Percentiles rank a stretch among this genome's conserved stretches.
These are phyloP conservation scores for Westerdykella ornata DNA, from an alignment of 2,329 filamentous ascomycete genomes.

Conservation along the genomic window DNA sequence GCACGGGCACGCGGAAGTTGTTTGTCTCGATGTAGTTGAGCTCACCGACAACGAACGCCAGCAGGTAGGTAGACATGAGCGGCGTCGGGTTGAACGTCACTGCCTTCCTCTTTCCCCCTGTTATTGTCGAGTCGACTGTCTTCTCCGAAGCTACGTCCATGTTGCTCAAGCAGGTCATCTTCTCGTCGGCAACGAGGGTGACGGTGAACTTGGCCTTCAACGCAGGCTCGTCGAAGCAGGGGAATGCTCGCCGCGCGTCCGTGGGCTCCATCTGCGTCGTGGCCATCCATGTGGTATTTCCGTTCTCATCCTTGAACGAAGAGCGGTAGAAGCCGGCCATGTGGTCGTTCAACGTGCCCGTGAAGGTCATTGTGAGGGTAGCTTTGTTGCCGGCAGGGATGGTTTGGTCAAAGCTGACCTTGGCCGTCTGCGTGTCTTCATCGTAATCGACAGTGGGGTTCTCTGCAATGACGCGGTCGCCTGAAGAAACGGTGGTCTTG, in stretches of 20 bases:
- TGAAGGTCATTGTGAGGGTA: slow-evolving; percentile 70
- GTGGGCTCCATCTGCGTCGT: slow-evolving; percentile 96
- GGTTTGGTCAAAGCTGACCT: slow-evolving; percentile 67
- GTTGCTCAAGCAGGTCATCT: slow-evolving; percentile 88
- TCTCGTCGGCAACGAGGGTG: slow-evolving; percentile 82
- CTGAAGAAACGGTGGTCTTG: slow-evolving; percentile 60
- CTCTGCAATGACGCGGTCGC: slow-evolving; percentile 53
- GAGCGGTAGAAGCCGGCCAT: slow-evolving; percentile 98
- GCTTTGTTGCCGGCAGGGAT: slow-evolving; percentile 71
- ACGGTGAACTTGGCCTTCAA: slow-evolving; percentile 90
- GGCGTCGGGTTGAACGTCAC: slow-evolving; percentile 91
- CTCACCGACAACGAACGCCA: slow-evolving; percentile 90
- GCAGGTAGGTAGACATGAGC: slow-evolving; percentile 90
- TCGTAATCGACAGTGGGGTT: slow-evolving; percentile 65
- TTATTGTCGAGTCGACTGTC: slow-evolving; percentile 59
- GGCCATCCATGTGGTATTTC: slow-evolving; percentile 73
- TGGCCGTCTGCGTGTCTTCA: slow-evolving; percentile 73
- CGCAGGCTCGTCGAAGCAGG: slow-evolving; percentile 92
- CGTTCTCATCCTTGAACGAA: slow-evolving; percentile 78
- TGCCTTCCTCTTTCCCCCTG: slow-evolving; percentile 64
- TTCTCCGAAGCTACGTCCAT: slow-evolving; percentile 86
- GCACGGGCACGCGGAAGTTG: slow-evolving; percentile 81
- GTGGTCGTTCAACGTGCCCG: slow-evolving; percentile 77
- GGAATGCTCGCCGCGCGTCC: slow-evolving; percentile 85
- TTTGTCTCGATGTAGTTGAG: slow-evolving; percentile 91